These are phyloP conservation scores for Neurospora sp. DNA, from an alignment of 495 filamentous ascomycete genomes.

Conservation along the genomic window DNA sequence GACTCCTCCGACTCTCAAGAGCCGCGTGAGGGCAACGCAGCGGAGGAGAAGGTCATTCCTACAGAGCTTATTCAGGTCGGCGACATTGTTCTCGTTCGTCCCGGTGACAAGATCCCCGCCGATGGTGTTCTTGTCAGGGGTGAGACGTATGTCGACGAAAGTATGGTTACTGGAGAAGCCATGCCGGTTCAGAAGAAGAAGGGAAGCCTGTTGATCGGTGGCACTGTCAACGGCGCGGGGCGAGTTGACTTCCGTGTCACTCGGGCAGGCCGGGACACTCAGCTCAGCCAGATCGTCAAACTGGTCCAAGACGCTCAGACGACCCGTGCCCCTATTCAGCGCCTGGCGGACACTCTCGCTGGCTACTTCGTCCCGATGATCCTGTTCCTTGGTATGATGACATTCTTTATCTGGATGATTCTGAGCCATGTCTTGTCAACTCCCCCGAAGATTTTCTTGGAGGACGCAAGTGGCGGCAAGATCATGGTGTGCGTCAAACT, in stretches of 20 bases:
- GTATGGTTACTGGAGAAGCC: conserved; percentile 96
- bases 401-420: conserved; percentile 90
- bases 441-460: conserved; percentile 83
- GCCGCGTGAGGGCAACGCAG: conserved; percentile 41
- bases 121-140: conserved; percentile 81
- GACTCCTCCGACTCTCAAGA: conserved; percentile 33
- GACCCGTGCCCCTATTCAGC: conserved; percentile 86
- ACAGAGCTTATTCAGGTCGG: conserved; percentile 93
- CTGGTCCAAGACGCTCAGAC: conserved; percentile 96
- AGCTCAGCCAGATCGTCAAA: conserved; percentile 95
- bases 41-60: conserved; percentile 73
- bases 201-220: conserved; percentile 75
- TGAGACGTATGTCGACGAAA: conserved; percentile 91
- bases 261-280: conserved; percentile 86
- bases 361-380: conserved; percentile 93
- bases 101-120: conserved; percentile 93
- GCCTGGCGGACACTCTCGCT: conserved; percentile 81
- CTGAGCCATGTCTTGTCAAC: conserved; percentile 71
- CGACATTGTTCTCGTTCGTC: conserved; percentile 84
- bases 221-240: conserved; percentile 90
- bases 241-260: conserved; percentile 89
- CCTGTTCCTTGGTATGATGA: conserved; percentile 69
- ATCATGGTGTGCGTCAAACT: conserved; percentile 96
- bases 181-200: conserved; percentile 84
- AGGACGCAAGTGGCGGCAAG: conserved; percentile 69